phyloP scores from a whole-genome alignment of 306 rosid genomes.

The Glycine tomentella region DNA sequence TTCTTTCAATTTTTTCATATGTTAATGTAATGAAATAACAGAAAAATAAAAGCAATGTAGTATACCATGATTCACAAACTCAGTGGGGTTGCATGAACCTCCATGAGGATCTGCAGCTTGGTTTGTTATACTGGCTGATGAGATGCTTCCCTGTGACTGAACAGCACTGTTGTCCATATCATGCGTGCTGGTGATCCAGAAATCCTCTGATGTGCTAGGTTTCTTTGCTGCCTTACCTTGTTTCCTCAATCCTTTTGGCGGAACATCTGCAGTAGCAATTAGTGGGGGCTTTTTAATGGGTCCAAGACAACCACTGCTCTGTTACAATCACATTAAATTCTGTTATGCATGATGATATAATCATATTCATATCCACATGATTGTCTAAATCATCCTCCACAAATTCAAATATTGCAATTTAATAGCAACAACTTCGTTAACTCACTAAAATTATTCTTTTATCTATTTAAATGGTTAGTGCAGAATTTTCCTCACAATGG shows the following conservation, averaged over 20 bases:
- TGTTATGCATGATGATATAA: slow-evolving; percentile 63
- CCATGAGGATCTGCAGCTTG: slow-evolving; percentile 68
- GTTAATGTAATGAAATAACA: slow-evolving; percentile 9
- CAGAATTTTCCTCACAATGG: not conserved
- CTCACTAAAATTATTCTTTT: not conserved
- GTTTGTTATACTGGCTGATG: slow-evolving; percentile 77
- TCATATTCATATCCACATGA: not conserved
- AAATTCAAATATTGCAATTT: no score
- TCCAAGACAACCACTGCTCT: slow-evolving; percentile 99
- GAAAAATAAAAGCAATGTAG: slow-evolving; percentile 33
- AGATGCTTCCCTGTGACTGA: slow-evolving; percentile 91
- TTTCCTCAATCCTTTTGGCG: slow-evolving; percentile 48
- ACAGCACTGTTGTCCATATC: slow-evolving; percentile 95
- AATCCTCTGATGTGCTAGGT: slow-evolving; percentile 74
- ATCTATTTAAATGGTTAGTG: not conserved
- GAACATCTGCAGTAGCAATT: slow-evolving; percentile 48
- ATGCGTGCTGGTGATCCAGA: slow-evolving; percentile 90
- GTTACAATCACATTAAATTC: slow-evolving; percentile 81
- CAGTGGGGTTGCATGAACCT: slow-evolving; percentile 60
- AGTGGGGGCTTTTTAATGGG: slow-evolving; percentile 62
- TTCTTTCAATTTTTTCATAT: not conserved
- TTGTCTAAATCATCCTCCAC: slow-evolving; percentile 15
- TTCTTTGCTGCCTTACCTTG: slow-evolving; percentile 54
- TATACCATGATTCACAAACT: slow-evolving; percentile 84
- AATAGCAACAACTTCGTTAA: not conserved